Evolutionary conservation across 495 filamentous ascomycete genomes (phyloP).

Genomic region (Penicillium coprophilum): DNA sequence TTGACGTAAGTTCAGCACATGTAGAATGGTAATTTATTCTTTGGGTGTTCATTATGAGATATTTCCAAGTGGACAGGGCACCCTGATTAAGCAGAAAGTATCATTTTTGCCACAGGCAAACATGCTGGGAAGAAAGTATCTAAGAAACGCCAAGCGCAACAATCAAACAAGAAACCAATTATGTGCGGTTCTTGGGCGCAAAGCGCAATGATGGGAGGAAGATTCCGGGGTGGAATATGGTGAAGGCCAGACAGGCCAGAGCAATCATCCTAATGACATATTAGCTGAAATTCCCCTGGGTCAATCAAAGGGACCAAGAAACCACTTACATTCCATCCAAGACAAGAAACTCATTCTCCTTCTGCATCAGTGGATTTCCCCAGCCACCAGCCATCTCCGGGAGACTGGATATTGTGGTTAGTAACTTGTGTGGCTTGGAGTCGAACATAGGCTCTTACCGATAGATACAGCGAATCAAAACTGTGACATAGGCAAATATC

Average conservation of each 20-base stretch:
- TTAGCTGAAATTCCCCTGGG: background rate
- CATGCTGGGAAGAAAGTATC: background rate
- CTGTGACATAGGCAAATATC: conserved; percentile 56
- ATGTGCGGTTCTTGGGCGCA: conserved; percentile 27
- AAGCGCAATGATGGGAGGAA: conserved; percentile 47
- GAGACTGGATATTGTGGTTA: conserved; percentile 37
- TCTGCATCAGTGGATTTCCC: conserved; percentile 64
- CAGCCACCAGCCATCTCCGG: conserved; percentile 66
- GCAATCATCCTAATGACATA: conserved; percentile 45
- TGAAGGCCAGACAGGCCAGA: conserved; percentile 45
- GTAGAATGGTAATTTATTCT: background rate
- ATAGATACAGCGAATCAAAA: conserved; percentile 67
- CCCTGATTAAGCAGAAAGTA: background rate
- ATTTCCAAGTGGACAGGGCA: background rate
- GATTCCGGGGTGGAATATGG: conserved; percentile 50
- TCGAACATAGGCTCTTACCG: conserved; percentile 38
- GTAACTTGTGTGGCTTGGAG: background rate
- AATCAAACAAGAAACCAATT: background rate
- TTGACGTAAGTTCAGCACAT: background rate
- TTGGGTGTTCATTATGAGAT: background rate
- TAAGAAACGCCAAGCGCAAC: conserved; percentile 1
- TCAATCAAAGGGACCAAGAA: background rate
- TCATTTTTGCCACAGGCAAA: background rate
- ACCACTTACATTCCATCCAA: conserved; percentile 54
- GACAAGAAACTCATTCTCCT: conserved; percentile 59